A percentile compares a stretch with the other conserved stretches of the same genome.
Evolutionary conservation across 176 grass and related monocot genomes (phyloP).

Genomic region (Aegilops bicornis): DNA sequence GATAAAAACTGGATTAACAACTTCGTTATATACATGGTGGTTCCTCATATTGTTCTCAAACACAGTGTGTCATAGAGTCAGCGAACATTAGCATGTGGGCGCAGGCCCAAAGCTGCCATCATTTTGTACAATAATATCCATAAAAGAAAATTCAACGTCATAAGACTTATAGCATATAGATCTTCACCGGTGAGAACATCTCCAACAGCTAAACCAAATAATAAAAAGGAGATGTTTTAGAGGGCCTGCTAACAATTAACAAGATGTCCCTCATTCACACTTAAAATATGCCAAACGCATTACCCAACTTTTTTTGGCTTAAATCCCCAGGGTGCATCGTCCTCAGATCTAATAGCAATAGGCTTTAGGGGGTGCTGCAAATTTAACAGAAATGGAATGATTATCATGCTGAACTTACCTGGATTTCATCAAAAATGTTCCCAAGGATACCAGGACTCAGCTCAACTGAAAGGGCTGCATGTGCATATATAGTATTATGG

Average conservation of each 20-base stretch:
- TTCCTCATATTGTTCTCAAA: too few species aligned
- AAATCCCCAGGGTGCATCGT: too few species aligned
- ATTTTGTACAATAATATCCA: background rate
- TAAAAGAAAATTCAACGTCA: slow-evolving; percentile 2
- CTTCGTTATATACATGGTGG: too few species aligned
- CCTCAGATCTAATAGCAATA: slow-evolving; percentile 56
- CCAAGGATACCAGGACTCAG: too few species aligned
- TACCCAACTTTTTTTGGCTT: slow-evolving; percentile 42
- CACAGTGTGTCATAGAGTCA: background rate
- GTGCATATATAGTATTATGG: background rate
- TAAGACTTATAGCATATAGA: slow-evolving; percentile 64
- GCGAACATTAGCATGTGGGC: slow-evolving; percentile 18
- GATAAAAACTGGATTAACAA: too few species aligned
- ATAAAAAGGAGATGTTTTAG: slow-evolving; percentile 22
- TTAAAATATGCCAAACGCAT: slow-evolving; percentile 12
- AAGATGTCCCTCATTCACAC: background rate
- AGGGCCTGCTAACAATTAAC: background rate
- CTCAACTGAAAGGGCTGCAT: too few species aligned
- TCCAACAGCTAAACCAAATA: slow-evolving; percentile 46
- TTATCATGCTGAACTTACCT: too few species aligned
- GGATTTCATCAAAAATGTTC: too few species aligned
- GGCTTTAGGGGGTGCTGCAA: slow-evolving; percentile 73
- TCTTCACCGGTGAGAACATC: slow-evolving; percentile 67
- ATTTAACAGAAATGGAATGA: background rate
- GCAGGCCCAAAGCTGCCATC: background rate